Base-by-base conservation (phyloP, 257 asterid genomes). In the Nicotiana tomentosiformis region DNA sequence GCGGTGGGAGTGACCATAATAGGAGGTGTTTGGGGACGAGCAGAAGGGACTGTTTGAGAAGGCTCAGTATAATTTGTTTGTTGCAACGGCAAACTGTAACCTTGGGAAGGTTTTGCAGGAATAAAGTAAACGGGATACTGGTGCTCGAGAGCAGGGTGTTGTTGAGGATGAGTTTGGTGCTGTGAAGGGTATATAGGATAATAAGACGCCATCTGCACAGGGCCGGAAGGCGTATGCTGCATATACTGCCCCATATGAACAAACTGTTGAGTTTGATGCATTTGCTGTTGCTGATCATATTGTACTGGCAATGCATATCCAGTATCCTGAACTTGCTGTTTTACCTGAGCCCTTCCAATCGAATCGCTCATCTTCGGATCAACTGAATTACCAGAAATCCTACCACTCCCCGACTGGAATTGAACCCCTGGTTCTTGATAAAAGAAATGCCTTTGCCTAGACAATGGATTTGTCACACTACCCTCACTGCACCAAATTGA, bases 181-280 rank as follows among this genome's bases (percentile, higher is more conserved):
- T 94, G 98, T 72, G 96, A 82, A 58, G 95, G 93, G 76, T 94
- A 94, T n/a, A 93, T 56, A 30, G 91, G 89, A 88, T 94, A 93
- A 81, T 92, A 94, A 10, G 93, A 83, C 0, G 89, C 32, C 9
- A 90, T 72, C 0, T 94, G 97, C 78, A 91, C 82, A 37, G 91
- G 87, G 30, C 96, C 95, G 0, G 94, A 87, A 18, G 97, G 95
- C 26, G 86, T 86, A 78, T 85, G 88, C 29, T 82, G 90, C 18
- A 93, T 85, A 82, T 89, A 93, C 58, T 94, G 99, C 15, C 94
- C 91, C 0, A 94, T 69, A 78, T 92, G 98, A 85, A 93, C 87
- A 79, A 81, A 93, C 23, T 92, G 98, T 57, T 91, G 97, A 3
- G 85, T 91, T 61, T 93, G 97, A 81, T 89, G 96, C 85, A 93